Evolutionary conservation across 1,284 basidiomycete species (phyloP).

Genomic region (Puccinia polysora): DNA sequence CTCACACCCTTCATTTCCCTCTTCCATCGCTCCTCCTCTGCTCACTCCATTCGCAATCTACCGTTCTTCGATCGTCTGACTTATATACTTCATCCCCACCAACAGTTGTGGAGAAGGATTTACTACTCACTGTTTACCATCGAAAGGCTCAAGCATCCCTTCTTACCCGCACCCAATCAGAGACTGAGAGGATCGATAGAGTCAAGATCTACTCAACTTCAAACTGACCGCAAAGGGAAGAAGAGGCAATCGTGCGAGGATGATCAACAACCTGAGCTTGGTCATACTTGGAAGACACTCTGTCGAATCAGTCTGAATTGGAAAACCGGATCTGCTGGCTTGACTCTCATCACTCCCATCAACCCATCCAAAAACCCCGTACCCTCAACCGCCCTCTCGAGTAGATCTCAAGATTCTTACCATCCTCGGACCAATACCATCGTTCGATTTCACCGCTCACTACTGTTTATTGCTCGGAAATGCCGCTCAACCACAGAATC

Average conservation of each 20-base stretch:
- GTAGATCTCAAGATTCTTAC: slow-evolving; percentile 1
- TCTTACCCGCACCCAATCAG: slow-evolving; percentile 28
- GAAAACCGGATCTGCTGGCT: slow-evolving; percentile 27
- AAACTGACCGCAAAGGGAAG: slow-evolving; percentile 23
- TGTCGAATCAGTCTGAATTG: slow-evolving; percentile 40
- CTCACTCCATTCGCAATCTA: background rate
- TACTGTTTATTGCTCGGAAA: slow-evolving; percentile 15
- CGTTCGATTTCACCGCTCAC: slow-evolving; percentile 24
- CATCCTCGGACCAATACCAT: slow-evolving; percentile 12
- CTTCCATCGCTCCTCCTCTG: background rate
- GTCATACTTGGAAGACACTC: slow-evolving; percentile 35
- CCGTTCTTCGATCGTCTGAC: background rate
- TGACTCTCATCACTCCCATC: slow-evolving; percentile 23
- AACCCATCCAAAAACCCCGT: slow-evolving; percentile 2
- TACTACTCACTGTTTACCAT: slow-evolving; percentile 12
- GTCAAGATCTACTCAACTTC: background rate
- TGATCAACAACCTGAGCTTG: background rate
- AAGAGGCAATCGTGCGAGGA: background rate
- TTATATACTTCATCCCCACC: background rate
- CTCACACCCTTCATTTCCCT: background rate
- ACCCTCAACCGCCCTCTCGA: background rate
- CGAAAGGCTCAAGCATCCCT: slow-evolving; percentile 27
- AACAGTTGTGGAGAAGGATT: slow-evolving; percentile 30
- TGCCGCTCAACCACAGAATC: background rate
- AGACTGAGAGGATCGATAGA: background rate